A percentile compares a stretch with the other conserved stretches of the same genome.
phyloP scores from a whole-genome alignment of 768 basidiomycete genomes.

The Hydnomerulius pinastri region DNA sequence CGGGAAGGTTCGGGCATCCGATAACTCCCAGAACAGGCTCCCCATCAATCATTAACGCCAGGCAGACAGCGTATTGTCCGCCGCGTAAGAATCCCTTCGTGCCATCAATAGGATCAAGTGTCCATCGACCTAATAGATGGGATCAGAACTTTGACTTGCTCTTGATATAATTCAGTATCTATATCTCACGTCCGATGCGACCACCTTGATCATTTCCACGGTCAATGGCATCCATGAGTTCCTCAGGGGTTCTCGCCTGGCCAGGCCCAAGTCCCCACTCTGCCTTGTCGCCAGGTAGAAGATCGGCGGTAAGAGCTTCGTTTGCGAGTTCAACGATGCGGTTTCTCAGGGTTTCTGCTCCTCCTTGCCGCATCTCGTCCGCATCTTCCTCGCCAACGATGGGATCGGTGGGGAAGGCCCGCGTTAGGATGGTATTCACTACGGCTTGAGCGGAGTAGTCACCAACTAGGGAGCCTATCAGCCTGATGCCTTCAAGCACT shows the following conservation, averaged over 20 bases:
- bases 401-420: slow-evolving; percentile 80
- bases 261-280: slow-evolving; percentile 77
- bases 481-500: background rate
- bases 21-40: slow-evolving; percentile 82
- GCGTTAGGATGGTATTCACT: slow-evolving; percentile 75
- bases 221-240: slow-evolving; percentile 87
- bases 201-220: slow-evolving; percentile 78
- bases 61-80: slow-evolving; percentile 91
- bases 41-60: slow-evolving; percentile 80
- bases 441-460: slow-evolving; percentile 95
- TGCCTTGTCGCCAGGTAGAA: slow-evolving; percentile 53
- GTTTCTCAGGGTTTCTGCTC: slow-evolving; percentile 46
- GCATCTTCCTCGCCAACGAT: slow-evolving; percentile 98
- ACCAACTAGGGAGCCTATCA: slow-evolving; percentile 57
- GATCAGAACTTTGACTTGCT: background rate
- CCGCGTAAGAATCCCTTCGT: slow-evolving; percentile 93
- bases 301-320: slow-evolving; percentile 63
- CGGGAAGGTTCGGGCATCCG: slow-evolving; percentile 89
- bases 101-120: slow-evolving; percentile 88
- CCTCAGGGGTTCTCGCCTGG: slow-evolving; percentile 48
- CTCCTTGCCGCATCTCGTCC: slow-evolving; percentile 61
- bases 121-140: slow-evolving; percentile 71
- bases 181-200: slow-evolving; percentile 62
- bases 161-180: background rate
- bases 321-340: slow-evolving; percentile 84